Percentiles rank a stretch among this genome's conserved stretches.
phyloP scores from a whole-genome alignment of 176 grass and related monocot species.

The Hyparrhenia diplandra region DNA sequence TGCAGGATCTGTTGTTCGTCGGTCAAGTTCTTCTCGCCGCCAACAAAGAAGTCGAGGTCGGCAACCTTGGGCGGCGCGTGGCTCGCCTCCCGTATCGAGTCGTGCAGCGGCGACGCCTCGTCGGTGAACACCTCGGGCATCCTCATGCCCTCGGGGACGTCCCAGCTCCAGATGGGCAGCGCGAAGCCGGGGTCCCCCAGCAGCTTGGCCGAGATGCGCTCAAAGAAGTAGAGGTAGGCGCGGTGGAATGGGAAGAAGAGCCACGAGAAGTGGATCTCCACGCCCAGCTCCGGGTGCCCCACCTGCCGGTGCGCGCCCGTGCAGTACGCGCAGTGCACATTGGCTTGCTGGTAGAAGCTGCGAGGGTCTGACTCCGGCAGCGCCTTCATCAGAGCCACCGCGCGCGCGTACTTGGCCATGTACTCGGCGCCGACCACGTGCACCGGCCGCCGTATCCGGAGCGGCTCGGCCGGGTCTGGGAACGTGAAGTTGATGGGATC shows the following conservation, averaged over 20 bases:
- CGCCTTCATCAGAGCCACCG: slow-evolving; percentile 45
- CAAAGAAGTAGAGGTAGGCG: slow-evolving; percentile 65
- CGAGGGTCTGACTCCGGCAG: slow-evolving; percentile 21
- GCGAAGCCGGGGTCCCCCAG: slow-evolving; percentile 45
- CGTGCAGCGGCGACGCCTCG: slow-evolving; percentile 34
- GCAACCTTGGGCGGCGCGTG: slow-evolving; percentile 37
- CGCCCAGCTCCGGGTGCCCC: not conserved
- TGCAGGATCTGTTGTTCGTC: slow-evolving; percentile 24
- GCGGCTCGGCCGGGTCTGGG: slow-evolving; percentile 22
- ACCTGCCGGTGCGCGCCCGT: slow-evolving; percentile 44
- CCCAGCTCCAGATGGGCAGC: slow-evolving; percentile 51
- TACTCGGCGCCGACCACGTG: slow-evolving; percentile 27
- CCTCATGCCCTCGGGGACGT: slow-evolving; percentile 58
- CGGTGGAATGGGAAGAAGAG: slow-evolving; percentile 64
- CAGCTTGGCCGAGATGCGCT: slow-evolving; percentile 56
- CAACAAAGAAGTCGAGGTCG: slow-evolving; percentile 22
- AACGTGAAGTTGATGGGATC: slow-evolving; percentile 24
- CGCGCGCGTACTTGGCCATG: slow-evolving; percentile 55
- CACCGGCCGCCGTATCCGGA: slow-evolving; percentile 30
- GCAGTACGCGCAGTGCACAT: slow-evolving; percentile 76
- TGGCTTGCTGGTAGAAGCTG: slow-evolving; percentile 63
- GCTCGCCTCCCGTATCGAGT: slow-evolving; percentile 13
- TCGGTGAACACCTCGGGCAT: slow-evolving; percentile 34
- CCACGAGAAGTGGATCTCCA: slow-evolving; percentile 64
- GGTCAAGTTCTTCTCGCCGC: not conserved